Evolutionary conservation across 306 rosid genomes (phyloP), one percentile per base, ranked within the genome.

Genomic region (Malus sieversii): DNA sequence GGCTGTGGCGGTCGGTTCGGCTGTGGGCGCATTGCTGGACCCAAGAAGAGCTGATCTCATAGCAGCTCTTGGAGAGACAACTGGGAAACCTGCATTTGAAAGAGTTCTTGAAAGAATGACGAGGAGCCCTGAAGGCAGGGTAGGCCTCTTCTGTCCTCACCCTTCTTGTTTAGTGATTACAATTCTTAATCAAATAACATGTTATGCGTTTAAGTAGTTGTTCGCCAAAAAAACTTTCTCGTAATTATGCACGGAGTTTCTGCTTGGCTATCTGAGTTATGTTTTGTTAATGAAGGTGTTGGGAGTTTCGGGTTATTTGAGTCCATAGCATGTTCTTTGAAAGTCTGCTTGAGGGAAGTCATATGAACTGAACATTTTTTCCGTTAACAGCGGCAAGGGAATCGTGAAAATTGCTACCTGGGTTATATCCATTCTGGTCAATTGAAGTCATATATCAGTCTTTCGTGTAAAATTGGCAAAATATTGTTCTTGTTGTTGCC

Each of bases 51-150:
- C 97, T 0, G 97, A 95, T 82, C 82, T 95, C 68, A 89, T 92
- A 59, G 99, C 99, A 8, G 97, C 99, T 76, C 93, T 92, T 42
- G 99, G 97, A 35, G 97, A 92, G 83, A 95, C 97, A 3, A 95
- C 99, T 4, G 97, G 97, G 76, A 90, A 85, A 77, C 96, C 96
- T 46, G 93, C 99, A 58, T 95, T 92, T 74, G 89, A 90, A 84
- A 92, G 89, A 57, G 93, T 95, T 62, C 93, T 95, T 38, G 81
- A 85, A 59, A 87, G 93, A 84, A 92, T 95, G 99, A 88, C 85
- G 78, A 80, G 48, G 57, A 87, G 81, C 80, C 86, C 92, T 3
- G 92, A 92, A 86, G 99, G 96, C 71, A 87, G 85, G 76, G 99
- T 95, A 70, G n/a, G 83, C 72, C 63, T 59, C 40, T 77, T 69